Evolutionary conservation across 2,329 filamentous ascomycete species (phyloP).

Genomic region (Teratosphaeriaceae sp.): DNA sequence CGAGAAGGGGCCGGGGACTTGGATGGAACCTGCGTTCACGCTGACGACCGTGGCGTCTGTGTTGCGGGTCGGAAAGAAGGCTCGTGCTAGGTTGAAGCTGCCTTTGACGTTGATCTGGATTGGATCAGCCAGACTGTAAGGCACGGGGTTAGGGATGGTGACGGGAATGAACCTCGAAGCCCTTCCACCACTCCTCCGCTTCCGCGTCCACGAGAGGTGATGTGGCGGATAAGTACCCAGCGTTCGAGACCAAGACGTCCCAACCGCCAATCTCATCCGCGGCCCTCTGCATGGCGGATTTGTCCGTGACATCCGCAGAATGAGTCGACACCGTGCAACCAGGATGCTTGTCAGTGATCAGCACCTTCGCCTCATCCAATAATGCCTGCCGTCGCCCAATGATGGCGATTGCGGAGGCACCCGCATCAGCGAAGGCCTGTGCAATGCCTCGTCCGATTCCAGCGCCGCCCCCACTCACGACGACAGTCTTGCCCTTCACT

Average conservation of each 20-base stretch:
- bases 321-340: conserved; percentile 27
- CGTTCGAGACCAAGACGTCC: conserved; percentile 34
- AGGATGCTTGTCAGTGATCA: conserved; percentile 28
- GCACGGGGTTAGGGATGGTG: too few relatives aligned
- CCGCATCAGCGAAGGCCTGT: conserved; percentile 38
- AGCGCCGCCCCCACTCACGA: conserved; percentile 39
- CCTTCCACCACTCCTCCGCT: conserved; percentile 26
- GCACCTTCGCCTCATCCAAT: conserved; percentile 30
- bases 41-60: conserved; percentile 26
- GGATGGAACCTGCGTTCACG: conserved; percentile 14
- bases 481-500: conserved; percentile 33
- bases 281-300: conserved; percentile 25
- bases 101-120: conserved; percentile 25
- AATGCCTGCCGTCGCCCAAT: conserved; percentile 28
- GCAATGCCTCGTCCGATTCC: conserved; percentile 39
- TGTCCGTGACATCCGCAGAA: conserved; percentile 26
- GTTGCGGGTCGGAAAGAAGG: conserved; percentile 26
- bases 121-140: too few relatives aligned
- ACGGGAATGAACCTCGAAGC: conserved; percentile 11
- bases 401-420: conserved; percentile 38
- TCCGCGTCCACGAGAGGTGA: conserved; percentile 24
- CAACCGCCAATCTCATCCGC: conserved; percentile 28
- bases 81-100: conserved; percentile 26
- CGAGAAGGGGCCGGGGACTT: not conserved
- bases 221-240: conserved; percentile 19